Evolutionary conservation across 345 rosid species (phyloP).

Genomic region (Carallia brachiata): DNA sequence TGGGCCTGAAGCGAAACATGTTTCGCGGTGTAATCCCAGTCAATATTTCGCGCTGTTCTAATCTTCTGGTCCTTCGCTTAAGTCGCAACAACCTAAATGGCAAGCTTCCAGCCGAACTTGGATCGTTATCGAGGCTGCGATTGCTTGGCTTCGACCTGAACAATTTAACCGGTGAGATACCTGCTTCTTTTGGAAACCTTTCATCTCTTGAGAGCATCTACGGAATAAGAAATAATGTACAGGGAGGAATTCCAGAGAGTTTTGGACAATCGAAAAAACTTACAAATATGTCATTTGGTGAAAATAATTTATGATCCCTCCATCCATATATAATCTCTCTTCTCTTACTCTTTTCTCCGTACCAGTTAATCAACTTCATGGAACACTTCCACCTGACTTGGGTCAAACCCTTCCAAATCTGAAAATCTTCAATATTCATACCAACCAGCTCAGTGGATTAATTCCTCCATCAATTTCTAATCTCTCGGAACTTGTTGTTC

Average conservation of each 20-base stretch:
- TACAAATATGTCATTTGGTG: not conserved
- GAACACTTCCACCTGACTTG: constrained; percentile 16
- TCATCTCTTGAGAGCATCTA: not conserved
- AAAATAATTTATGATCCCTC: not conserved
- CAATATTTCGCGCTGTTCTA: constrained; percentile 20
- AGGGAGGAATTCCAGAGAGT: constrained; percentile 21
- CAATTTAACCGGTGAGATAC: constrained; percentile 29
- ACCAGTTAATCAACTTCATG: constrained; percentile 15
- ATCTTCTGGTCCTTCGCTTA: constrained; percentile 18
- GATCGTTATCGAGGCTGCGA: constrained; percentile 18
- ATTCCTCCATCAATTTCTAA: constrained; percentile 27
- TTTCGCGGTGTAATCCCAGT: constrained; percentile 30
- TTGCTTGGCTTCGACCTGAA: constrained; percentile 12
- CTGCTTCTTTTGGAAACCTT: constrained; percentile 22
- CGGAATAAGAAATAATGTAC: not conserved
- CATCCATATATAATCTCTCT: constrained; percentile 12
- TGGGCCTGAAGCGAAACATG: constrained; percentile 14
- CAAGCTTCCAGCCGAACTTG: constrained; percentile 23
- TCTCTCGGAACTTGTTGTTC: constrained; percentile 6
- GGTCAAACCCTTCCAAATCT: constrained; percentile 18
- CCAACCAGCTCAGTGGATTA: constrained; percentile 11
- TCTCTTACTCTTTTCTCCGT: not conserved
- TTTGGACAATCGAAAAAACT: constrained; percentile 28
- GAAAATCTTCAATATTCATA: not conserved
- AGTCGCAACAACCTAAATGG: constrained; percentile 26